Conservation (phyloP, 352 stramenopile genomes). For the Achlya hypogyna region DNA sequence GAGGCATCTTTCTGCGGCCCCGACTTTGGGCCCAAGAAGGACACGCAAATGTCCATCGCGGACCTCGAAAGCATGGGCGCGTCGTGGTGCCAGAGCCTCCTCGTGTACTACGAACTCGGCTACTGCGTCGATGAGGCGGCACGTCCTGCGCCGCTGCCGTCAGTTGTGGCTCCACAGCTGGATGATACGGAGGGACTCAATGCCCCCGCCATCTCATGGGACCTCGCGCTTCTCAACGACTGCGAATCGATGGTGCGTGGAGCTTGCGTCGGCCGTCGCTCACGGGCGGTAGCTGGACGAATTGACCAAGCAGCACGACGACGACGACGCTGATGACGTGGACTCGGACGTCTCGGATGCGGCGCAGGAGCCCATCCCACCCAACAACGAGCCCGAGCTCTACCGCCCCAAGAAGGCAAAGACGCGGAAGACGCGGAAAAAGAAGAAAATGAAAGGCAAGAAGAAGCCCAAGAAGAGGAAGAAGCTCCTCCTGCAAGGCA, state of each 20-base stretch:
- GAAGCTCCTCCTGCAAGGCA: constrained; percentile 23
- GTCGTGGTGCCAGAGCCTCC: constrained; percentile 59
- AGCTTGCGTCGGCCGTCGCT: constrained; percentile 23
- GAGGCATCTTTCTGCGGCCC: constrained; percentile 86
- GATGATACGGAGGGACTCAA: background rate
- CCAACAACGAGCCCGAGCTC: constrained; percentile 21
- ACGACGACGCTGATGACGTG: constrained; percentile 22
- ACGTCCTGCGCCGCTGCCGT: no score
- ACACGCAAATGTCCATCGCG: constrained; percentile 67
- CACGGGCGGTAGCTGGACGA: constrained; percentile 45
- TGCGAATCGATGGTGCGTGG: constrained; percentile 31
- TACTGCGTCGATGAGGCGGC: constrained; percentile 10
- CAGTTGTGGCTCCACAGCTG: no score
- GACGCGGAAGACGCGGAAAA: constrained; percentile 23
- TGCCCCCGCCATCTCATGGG: constrained; percentile 3
- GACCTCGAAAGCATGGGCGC: constrained; percentile 71
- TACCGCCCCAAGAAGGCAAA: background rate
- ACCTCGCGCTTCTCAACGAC: constrained; percentile 39
- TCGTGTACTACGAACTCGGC: constrained; percentile 53
- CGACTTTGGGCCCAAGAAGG: constrained; percentile 52
- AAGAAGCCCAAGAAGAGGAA: constrained; percentile 23
- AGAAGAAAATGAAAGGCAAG: constrained; percentile 24
- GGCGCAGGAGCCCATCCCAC: constrained; percentile 54
- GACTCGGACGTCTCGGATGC: constrained; percentile 61
- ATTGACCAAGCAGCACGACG: constrained; percentile 24